Evolutionary conservation across 176 grass and related monocot species (phyloP).

Genomic region (Tuctoria greenei): DNA sequence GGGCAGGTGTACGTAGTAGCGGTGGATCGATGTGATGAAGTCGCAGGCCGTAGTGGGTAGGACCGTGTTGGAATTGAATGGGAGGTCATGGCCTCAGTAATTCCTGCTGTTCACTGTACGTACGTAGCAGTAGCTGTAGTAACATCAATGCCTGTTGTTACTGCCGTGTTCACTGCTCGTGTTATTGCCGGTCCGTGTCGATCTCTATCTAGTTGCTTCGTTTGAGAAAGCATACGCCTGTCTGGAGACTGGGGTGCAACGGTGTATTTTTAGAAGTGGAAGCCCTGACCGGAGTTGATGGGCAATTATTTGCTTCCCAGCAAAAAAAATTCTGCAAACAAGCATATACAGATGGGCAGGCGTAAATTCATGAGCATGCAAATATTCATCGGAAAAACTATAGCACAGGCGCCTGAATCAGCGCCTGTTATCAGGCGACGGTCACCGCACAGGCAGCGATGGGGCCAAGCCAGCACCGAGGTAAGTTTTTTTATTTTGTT

Average conservation of each 20-base stretch:
- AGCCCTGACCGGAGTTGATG: not conserved
- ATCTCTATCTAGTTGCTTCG: not conserved
- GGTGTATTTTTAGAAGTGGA: not conserved
- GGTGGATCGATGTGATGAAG: conserved; percentile 15
- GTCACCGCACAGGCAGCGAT: too few species aligned
- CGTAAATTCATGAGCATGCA: too few species aligned
- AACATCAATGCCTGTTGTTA: not conserved
- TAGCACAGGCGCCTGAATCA: too few species aligned
- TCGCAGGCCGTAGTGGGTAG: conserved; percentile 22
- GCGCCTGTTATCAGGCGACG: too few species aligned
- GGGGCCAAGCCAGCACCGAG: too few species aligned
- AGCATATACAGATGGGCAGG: too few species aligned
- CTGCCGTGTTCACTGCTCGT: not conserved
- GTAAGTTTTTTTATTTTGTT: too few species aligned
- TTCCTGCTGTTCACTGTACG: not conserved
- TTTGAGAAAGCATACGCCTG: not conserved
- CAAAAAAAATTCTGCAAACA: too few species aligned
- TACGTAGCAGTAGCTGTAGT: not conserved
- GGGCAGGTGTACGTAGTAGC: not conserved
- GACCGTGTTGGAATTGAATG: conserved; percentile 20
- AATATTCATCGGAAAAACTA: too few species aligned
- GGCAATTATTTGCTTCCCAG: not conserved
- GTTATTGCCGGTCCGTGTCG: conserved; percentile 14
- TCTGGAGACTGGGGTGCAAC: not conserved
- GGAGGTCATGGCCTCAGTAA: too few species aligned